These are phyloP conservation scores for Aaosphaeria arxii DNA, from an alignment of 2,329 filamentous ascomycete genomes.

Conservation along the genomic window DNA sequence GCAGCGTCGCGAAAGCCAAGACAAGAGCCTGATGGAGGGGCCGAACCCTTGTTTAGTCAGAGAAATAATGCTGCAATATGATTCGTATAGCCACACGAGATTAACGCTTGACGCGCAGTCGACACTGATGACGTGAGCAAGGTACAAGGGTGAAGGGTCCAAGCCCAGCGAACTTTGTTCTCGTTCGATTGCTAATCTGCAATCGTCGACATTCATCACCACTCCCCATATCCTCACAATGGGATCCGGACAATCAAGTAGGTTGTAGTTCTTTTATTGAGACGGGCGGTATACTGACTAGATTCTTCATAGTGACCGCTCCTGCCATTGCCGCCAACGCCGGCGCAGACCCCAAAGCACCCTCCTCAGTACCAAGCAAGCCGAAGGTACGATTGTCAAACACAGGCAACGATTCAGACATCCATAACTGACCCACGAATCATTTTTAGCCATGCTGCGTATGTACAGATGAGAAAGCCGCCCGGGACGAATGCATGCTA, in stretches of 20 bases:
- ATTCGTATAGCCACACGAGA: no score
- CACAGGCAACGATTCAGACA: not conserved
- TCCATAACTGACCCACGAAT: not conserved
- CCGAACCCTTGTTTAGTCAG: no score
- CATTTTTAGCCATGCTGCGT: constrained; percentile 82
- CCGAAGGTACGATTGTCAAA: constrained; percentile 36
- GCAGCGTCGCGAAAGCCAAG: no score
- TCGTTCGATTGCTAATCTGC: constrained; percentile 27
- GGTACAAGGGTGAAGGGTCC: no score
- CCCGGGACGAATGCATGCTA: constrained; percentile 97
- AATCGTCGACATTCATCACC: constrained; percentile 4
- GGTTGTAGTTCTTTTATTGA: not conserved
- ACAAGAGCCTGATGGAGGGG: no score
- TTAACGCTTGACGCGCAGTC: no score
- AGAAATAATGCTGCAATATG: no score
- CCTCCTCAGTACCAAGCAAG: constrained; percentile 38
- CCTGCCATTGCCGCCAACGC: constrained; percentile 40
- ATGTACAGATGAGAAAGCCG: constrained; percentile 90
- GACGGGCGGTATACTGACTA: no score
- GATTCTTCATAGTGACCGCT: not conserved
- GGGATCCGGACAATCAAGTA: constrained; percentile 29
- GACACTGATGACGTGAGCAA: no score
- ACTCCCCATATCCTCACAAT: constrained; percentile 19
- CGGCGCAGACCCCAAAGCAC: constrained; percentile 43
- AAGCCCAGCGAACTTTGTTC: not conserved